Evolutionary conservation across 345 rosid species (phyloP).

Genomic region (Populus simonii): DNA sequence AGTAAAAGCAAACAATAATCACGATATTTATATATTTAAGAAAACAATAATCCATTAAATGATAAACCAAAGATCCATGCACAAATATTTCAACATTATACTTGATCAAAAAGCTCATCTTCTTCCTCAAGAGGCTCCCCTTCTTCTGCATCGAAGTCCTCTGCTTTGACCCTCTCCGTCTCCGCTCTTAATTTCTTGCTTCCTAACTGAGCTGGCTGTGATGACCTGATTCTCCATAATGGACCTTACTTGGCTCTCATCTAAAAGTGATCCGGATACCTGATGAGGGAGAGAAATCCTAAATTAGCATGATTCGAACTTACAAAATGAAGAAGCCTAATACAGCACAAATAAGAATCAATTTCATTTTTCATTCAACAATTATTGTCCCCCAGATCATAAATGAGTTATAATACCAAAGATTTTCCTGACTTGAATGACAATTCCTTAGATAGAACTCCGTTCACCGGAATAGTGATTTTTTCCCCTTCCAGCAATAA

Average conservation of each 20-base stretch:
- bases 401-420: background rate
- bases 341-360: background rate
- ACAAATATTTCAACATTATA: constrained; percentile 1
- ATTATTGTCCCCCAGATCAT: background rate
- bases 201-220: constrained; percentile 94
- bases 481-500: too few species aligned
- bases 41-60: background rate
- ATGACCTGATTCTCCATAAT: constrained; percentile 85
- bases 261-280: constrained; percentile 79
- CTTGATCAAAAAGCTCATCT: constrained; percentile 98
- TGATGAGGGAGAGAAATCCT: constrained; percentile 34
- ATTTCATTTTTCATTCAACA: background rate
- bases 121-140: constrained; percentile 94
- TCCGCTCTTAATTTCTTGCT: constrained; percentile 70
- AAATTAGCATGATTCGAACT: background rate
- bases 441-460: background rate
- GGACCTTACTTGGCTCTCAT: constrained; percentile 81
- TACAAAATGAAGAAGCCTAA: constrained; percentile 1
- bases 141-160: constrained; percentile 98
- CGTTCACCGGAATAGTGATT: too few species aligned
- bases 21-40: background rate
- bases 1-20: background rate
- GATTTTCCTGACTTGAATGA: background rate
- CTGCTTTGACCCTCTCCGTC: constrained; percentile 84
- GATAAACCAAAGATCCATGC: background rate